Evolutionary conservation across 306 rosid genomes (phyloP).

Genomic region (Inga leiocalycina): DNA sequence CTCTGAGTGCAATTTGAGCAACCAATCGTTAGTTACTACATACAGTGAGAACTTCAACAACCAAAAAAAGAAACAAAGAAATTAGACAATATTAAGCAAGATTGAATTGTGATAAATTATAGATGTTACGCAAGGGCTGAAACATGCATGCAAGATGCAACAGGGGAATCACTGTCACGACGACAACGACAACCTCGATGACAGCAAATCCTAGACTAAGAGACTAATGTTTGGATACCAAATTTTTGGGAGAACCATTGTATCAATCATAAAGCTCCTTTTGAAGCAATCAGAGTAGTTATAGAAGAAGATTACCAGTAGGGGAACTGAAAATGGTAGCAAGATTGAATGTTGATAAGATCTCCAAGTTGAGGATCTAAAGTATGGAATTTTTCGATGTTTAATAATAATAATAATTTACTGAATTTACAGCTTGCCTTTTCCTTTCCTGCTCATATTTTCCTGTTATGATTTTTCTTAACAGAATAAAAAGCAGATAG

Average conservation of each 20-base stretch:
- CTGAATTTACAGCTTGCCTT: too few species aligned
- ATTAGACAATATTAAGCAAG: not conserved
- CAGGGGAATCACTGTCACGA: not conserved
- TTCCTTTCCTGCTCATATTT: too few species aligned
- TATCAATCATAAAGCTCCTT: not conserved
- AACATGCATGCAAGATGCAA: not conserved
- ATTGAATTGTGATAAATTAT: not conserved
- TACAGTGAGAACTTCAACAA: not conserved
- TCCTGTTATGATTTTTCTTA: too few species aligned
- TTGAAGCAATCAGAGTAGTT: not conserved
- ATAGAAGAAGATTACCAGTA: not conserved
- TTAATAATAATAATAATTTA: too few species aligned
- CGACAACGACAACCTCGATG: too few species aligned
- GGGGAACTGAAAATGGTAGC: not conserved
- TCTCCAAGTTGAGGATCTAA: not conserved
- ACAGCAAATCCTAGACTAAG: too few species aligned
- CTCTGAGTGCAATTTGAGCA: not conserved
- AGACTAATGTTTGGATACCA: too few species aligned
- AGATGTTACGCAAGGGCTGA: not conserved
- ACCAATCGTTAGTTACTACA: not conserved
- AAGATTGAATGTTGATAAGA: not conserved
- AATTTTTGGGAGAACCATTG: not conserved
- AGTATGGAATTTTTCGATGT: not conserved
- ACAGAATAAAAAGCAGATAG: too few species aligned
- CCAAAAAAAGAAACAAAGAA: too few species aligned